A percentile compares a stretch with the other conserved stretches of the same genome.
Conservation (phyloP, 352 stramenopile genomes). For the Phytophthora tubulina region DNA sequence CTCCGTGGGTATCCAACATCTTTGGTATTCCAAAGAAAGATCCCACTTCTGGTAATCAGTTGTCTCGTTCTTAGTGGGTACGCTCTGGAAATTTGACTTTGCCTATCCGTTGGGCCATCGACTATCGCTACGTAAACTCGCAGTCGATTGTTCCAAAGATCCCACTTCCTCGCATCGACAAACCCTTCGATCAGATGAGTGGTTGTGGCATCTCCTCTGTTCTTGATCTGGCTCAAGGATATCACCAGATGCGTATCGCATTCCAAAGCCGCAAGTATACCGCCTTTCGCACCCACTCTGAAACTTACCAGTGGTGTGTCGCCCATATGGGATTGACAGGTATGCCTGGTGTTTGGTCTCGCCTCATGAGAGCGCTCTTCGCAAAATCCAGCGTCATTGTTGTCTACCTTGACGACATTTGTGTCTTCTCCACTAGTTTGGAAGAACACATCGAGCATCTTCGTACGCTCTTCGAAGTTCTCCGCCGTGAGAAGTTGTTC, state of each 20-base stretch:
- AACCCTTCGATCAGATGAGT: conserved; percentile 26
- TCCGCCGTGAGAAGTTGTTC: no score
- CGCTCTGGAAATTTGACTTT: no score
- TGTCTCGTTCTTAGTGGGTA: no score
- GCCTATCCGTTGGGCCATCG: no score
- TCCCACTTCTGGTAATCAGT: conserved; percentile 14
- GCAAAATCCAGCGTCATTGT: conserved; percentile 43
- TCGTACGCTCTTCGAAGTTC: no score
- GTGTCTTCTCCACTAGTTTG: conserved; percentile 24
- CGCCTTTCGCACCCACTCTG: conserved; percentile 43
- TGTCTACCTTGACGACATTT: conserved; percentile 53
- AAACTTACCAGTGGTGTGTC: conserved; percentile 55
- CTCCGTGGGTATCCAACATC: conserved; percentile 34
- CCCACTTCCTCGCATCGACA: background rate
- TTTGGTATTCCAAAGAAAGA: conserved; percentile 38
- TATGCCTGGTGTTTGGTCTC: conserved; percentile 37
- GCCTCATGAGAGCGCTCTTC: conserved; percentile 28
- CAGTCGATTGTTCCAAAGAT: no score
- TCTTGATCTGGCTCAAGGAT: conserved; percentile 43
- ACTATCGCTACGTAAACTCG: no score
- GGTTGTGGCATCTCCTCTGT: conserved; percentile 25
- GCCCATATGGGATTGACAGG: conserved; percentile 50
- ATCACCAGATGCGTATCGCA: conserved; percentile 43
- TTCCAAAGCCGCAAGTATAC: conserved; percentile 31
- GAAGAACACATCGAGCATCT: no score